These are phyloP conservation scores for Suillus brevipes DNA, from an alignment of 768 basidiomycete species.

Conservation along the genomic window DNA sequence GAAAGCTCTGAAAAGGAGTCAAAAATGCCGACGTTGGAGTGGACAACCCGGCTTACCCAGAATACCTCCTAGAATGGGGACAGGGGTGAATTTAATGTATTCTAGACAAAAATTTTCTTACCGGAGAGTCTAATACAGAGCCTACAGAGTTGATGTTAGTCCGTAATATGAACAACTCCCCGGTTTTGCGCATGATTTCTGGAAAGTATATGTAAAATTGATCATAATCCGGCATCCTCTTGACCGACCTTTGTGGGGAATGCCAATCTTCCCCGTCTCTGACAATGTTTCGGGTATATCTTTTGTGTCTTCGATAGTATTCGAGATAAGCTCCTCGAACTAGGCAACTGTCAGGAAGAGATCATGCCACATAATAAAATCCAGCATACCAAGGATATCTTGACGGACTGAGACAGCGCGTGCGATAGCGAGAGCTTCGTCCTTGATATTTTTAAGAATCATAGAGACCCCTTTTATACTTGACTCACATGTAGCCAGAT, in stretches of 20 bases:
- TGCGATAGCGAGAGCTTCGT: slow-evolving; percentile 95
- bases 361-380: slow-evolving; percentile 9
- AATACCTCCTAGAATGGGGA: slow-evolving; percentile 72
- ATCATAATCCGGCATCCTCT: slow-evolving; percentile 2
- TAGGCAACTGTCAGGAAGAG: slow-evolving; percentile 28
- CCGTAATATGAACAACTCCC: slow-evolving; percentile 87
- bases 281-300: slow-evolving; percentile 92
- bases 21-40: slow-evolving; percentile 17
- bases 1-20: slow-evolving; percentile 67
- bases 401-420: slow-evolving; percentile 93
- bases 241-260: slow-evolving; percentile 72
- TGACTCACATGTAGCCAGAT: slow-evolving; percentile 87
- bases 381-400: slow-evolving; percentile 79
- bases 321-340: slow-evolving; percentile 92
- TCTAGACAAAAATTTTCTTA: slow-evolving; percentile 39
- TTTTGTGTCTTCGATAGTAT: slow-evolving; percentile 94
- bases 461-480: slow-evolving; percentile 16
- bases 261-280: slow-evolving; percentile 92
- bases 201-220: slow-evolving; percentile 14
- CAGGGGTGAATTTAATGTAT: slow-evolving; percentile 4
- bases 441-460: slow-evolving; percentile 45
- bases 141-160: slow-evolving; percentile 96
- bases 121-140: slow-evolving; percentile 94
- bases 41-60: slow-evolving; percentile 59
- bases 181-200: slow-evolving; percentile 98